These are phyloP conservation scores for Cryptococcus hybrid DNA, from an alignment of 1,284 basidiomycete species.

Conservation along the genomic window DNA sequence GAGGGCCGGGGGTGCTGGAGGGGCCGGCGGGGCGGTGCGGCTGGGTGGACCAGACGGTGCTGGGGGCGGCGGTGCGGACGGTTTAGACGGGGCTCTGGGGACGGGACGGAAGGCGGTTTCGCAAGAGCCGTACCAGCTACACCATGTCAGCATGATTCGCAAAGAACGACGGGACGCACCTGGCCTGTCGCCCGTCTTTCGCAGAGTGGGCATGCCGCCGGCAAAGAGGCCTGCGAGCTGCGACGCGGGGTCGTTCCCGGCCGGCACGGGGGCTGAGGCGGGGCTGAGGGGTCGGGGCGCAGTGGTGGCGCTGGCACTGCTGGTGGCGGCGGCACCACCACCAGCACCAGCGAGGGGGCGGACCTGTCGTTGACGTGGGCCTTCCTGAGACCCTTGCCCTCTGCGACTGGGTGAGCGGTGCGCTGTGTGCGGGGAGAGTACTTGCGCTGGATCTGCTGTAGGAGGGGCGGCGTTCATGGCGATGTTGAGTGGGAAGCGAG, in stretches of 20 bases:
- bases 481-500: neutral
- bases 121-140: constrained; percentile 22
- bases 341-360: constrained; percentile 53
- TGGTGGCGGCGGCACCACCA: constrained; percentile 15
- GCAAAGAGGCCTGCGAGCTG: constrained; percentile 83
- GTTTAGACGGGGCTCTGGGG: neutral
- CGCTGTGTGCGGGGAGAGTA: neutral
- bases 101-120: constrained; percentile 27
- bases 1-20: neutral
- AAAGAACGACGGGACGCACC: constrained; percentile 3
- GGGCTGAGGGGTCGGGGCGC: constrained; percentile 31
- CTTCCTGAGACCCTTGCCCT: constrained; percentile 77
- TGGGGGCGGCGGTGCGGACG: too few relatives aligned
- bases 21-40: too few relatives aligned
- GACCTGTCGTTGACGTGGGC: constrained; percentile 78
- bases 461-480: constrained; percentile 43
- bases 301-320: neutral
- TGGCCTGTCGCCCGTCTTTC: constrained; percentile 61
- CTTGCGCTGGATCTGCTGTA: constrained; percentile 44
- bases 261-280: neutral
- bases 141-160: neutral
- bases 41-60: too few relatives aligned
- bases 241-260: constrained; percentile 51
- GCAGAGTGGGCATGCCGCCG: constrained; percentile 85
- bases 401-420: constrained; percentile 25